Percentiles rank a stretch among this genome's conserved stretches.
These are phyloP conservation scores for Cytospora mali DNA, from an alignment of 2,329 filamentous ascomycete species.

Conservation along the genomic window DNA sequence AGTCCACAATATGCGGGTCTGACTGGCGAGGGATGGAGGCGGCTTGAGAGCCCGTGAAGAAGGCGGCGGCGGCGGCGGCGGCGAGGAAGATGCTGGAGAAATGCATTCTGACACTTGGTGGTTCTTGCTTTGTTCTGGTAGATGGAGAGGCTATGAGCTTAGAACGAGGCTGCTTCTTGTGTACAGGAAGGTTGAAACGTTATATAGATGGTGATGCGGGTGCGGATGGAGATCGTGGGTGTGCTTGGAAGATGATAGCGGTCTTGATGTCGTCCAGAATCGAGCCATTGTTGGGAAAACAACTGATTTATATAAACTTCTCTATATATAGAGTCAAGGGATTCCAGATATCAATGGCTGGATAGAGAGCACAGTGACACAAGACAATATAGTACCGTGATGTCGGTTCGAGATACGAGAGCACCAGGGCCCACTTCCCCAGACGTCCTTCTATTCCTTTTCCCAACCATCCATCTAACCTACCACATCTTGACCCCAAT, in stretches of 20 bases:
- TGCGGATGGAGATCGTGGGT: neutral
- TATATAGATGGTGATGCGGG: neutral
- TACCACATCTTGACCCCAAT: neutral
- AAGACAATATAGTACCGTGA: neutral
- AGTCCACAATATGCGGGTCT: conserved; percentile 22
- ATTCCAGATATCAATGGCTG: neutral
- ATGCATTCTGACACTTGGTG: conserved; percentile 4
- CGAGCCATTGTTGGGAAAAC: neutral
- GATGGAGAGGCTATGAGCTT: neutral
- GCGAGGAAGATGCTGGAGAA: conserved; percentile 2
- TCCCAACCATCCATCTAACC: neutral
- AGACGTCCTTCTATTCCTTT: neutral
- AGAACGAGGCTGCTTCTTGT: neutral
- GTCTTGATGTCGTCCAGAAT: neutral
- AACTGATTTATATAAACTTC: neutral
- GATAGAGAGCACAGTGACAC: neutral
- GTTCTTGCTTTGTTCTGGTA: neutral
- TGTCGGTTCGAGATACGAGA: conserved; percentile 5
- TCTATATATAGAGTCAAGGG: neutral
- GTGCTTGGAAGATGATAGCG: neutral
- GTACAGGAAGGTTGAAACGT: neutral
- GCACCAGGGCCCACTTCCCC: neutral
- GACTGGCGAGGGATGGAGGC: conserved; percentile 5
- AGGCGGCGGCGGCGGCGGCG: conserved; percentile 5
- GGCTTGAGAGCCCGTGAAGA: conserved; percentile 4